Base-by-base conservation (phyloP, 768 basidiomycete genomes). In the Lyophyllum semitale region DNA sequence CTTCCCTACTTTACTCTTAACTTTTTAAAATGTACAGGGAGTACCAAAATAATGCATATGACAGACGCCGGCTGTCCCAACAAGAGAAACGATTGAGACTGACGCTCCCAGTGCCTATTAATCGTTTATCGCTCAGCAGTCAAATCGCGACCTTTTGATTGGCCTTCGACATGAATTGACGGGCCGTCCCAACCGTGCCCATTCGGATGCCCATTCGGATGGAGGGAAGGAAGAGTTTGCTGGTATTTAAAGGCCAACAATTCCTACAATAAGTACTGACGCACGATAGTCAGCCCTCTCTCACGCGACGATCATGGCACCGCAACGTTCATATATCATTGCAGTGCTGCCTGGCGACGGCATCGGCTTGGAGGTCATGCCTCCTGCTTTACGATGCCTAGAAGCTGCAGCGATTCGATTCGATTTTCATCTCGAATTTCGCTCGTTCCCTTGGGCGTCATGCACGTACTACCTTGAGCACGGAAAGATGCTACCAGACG, bases 271-370 rank as follows among this genome's bases (percentile, higher is more conserved):
- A n/a, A n/a, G n/a, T n/a, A n/a, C n/a, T n/a, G n/a, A n/a, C n/a
- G n/a, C n/a, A n/a, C n/a, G 17, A 9, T 18, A 20, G 4, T 4
- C 11, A 25, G 25, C 41, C 11, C 17, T 44, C 40, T 44, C 30
- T 17, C 26, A 43, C 41, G 8, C 17, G 18, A 43, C 40, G 11
- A 12, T 25, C 30, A 68, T 67, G 61, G 45, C 53, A 1, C 51
- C 46, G 22, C 33, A 54, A 38, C 67, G 68, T 27, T 63, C 65
- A 3, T 74, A 73, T 66, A 73, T 66, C 11, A 78, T 83, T 42
- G 80, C 80, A 29, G 77, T 77, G 32, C 73, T 83, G 13, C 75
- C 80, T 6, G 81, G 79, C 15, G 81, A 83, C 65, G 82, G 82
- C 7, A 82, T 82, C 56, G 82, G 82, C 2, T 66, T 73, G 43